Evolutionary conservation across 805 yeast genomes (phyloP).

Genomic region (Hanseniaspora nectarophila): DNA sequence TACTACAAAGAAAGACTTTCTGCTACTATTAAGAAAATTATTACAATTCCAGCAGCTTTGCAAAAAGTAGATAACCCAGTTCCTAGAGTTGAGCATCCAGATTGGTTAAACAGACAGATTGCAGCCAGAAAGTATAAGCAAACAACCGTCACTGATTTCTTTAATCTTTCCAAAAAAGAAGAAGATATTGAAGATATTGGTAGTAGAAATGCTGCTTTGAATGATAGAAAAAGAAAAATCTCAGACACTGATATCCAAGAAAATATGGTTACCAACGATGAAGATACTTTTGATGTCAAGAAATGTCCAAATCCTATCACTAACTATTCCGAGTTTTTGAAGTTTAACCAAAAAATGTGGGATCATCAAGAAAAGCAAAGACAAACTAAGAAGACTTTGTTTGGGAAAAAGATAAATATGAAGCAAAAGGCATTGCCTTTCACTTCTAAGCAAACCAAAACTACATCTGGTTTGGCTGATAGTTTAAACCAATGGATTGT

Average conservation of each 20-base stretch:
- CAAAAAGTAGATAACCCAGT: conserved; percentile 85
- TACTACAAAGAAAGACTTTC: conserved; percentile 85
- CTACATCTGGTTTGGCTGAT: background rate
- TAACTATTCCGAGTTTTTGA: conserved; percentile 57
- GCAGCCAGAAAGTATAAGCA: conserved; percentile 54
- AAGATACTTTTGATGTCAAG: conserved; percentile 32
- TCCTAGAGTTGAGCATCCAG: conserved; percentile 87
- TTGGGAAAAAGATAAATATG: conserved; percentile 70
- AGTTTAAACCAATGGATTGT: conserved; percentile 53
- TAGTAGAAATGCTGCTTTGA: conserved; percentile 18
- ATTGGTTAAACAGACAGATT: conserved; percentile 68
- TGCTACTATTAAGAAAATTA: conserved; percentile 85
- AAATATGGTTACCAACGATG: conserved; percentile 30
- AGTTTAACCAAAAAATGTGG: conserved; percentile 84
- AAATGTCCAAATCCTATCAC: conserved; percentile 48
- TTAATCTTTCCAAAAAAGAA: conserved; percentile 33
- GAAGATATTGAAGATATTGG: conserved; percentile 72
- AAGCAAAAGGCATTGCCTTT: conserved; percentile 67
- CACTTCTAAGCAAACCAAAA: conserved; percentile 47
- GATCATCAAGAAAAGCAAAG: conserved; percentile 58
- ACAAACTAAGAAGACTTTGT: conserved; percentile 58
- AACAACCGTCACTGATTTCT: conserved; percentile 51
- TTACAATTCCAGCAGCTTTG: conserved; percentile 93
- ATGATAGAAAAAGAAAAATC: conserved; percentile 30
- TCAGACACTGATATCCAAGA: conserved; percentile 26